Percentiles rank a stretch among this genome's conserved stretches.
These are phyloP conservation scores for Fusarium sp. DNA, from an alignment of 2,329 filamentous ascomycete genomes.

Conservation along the genomic window DNA sequence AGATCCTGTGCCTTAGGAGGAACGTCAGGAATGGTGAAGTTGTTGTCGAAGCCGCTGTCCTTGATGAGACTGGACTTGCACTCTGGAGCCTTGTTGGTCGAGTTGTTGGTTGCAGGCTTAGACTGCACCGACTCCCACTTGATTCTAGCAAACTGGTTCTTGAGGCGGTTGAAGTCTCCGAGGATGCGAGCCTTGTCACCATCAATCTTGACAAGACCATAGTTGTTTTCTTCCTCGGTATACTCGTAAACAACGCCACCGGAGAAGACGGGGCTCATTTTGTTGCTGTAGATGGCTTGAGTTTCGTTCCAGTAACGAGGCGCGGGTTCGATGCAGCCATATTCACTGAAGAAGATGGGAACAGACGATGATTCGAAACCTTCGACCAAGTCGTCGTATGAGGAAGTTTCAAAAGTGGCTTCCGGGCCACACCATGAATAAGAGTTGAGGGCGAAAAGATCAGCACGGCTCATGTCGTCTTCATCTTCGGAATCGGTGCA, in stretches of 20 bases:
- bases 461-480: constrained; percentile 72
- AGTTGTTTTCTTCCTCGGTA: constrained; percentile 76
- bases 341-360: constrained; percentile 86
- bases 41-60: constrained; percentile 75
- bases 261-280: constrained; percentile 77
- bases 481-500: constrained; percentile 68
- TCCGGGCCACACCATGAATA: constrained; percentile 76
- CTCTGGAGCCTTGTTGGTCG: constrained; percentile 63
- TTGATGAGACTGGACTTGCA: constrained; percentile 78
- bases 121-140: constrained; percentile 76
- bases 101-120: constrained; percentile 67
- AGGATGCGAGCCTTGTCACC: constrained; percentile 69
- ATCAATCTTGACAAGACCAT: constrained; percentile 73
- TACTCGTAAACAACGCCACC: constrained; percentile 88
- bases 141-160: constrained; percentile 79
- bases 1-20: constrained; percentile 77
- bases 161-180: constrained; percentile 78
- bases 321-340: constrained; percentile 79
- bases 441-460: constrained; percentile 81
- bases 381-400: constrained; percentile 71
- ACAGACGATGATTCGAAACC: constrained; percentile 75
- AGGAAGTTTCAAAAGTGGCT: constrained; percentile 71
- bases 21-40: constrained; percentile 80
- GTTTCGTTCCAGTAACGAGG: constrained; percentile 84
- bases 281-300: constrained; percentile 73